Percentiles rank a stretch among this genome's conserved stretches.
phyloP scores from a whole-genome alignment of 352 stramenopile genomes.

The Globisporangium middletonii region DNA sequence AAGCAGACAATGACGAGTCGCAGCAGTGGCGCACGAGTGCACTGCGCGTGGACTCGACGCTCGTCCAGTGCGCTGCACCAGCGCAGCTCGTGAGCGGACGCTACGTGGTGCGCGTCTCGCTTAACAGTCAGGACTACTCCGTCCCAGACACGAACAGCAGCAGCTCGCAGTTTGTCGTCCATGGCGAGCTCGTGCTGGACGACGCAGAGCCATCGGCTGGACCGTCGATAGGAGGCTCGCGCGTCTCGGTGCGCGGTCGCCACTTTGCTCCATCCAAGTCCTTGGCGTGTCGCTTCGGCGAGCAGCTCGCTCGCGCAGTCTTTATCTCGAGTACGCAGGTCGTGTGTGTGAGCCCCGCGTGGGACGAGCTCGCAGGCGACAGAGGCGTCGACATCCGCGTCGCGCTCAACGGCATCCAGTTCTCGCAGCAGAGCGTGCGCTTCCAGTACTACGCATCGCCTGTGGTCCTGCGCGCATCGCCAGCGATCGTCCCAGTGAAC shows the following conservation, averaged over 20 bases:
- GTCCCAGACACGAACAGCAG: neutral
- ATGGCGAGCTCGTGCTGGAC: neutral
- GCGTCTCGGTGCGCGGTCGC: neutral
- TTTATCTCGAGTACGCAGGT: conserved; percentile 5
- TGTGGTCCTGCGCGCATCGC: neutral
- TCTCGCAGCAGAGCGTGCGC: conserved; percentile 6
- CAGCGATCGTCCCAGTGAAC: neutral
- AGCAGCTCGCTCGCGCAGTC: neutral
- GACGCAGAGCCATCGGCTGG: neutral
- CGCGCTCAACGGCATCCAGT: conserved; percentile 5
- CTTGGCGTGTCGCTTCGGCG: conserved; percentile 5
- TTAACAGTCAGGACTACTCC: conserved; percentile 8
- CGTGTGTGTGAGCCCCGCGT: conserved; percentile 3
- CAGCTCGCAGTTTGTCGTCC: conserved; percentile 1
- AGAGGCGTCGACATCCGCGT: neutral
- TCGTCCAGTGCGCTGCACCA: conserved; percentile 2
- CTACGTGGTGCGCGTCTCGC: conserved; percentile 5
- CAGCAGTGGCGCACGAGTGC: conserved; percentile 2
- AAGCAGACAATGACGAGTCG: neutral
- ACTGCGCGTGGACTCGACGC: conserved; percentile 5
- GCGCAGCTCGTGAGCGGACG: conserved; percentile 1
- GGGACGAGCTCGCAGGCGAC: neutral
- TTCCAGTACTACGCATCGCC: conserved; percentile 7
- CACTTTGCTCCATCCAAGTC: conserved; percentile 3
- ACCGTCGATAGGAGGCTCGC: conserved; percentile 2